Evolutionary conservation across 192 early-diverging fungal genomes (phyloP), one percentile per base, ranked within the genome.

Genomic region (Entomortierella chlamydospora): DNA sequence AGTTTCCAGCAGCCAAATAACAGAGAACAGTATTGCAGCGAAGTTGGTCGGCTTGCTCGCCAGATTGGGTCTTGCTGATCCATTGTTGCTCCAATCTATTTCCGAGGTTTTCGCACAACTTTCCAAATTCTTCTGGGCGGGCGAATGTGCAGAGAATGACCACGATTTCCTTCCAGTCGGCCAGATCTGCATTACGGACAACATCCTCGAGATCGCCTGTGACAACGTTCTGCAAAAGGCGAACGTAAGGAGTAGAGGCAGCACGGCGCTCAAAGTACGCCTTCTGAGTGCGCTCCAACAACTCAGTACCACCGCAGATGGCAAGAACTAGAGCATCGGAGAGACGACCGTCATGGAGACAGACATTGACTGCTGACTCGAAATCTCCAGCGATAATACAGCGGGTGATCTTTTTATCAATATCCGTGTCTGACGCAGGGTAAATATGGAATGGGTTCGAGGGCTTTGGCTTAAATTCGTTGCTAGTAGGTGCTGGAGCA

Each of bases 91-190:
- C 87, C 25, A 90, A 68, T 37, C 92, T 86, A 34, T 83, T 82
- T 17, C 91, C 93, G 13, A 95, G 88, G 5, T 82, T 73, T 58
- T 92, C 91, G 65, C 90, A 91, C 31, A 93, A 65, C n/a, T 70
- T 73, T 50, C 86, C 87, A 74, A 95, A 93, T 60, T 96, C 94
- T 45, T 98, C 97, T 30, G 91, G 83, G 59, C 90, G 88, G 43
- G 91, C 94, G 78, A 98, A 98, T 0, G 96, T 98, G 86, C 95
- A 98, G 52, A 99, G 88, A 10, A 98, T 85, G 15, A 95, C 97
- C 39, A 98, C 80, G 30, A 97, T 85, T 66, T 98, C 93, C 79
- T 94, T 93, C 98, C 98, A 99, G 58, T 93, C 92, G 30, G 87
- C 86, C 70, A 99, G 72, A 33, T 90, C 85, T 6, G 89, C 91